Conservation (phyloP, 2,329 filamentous ascomycete genomes). For the Pseudogymnoascus pannorum region DNA sequence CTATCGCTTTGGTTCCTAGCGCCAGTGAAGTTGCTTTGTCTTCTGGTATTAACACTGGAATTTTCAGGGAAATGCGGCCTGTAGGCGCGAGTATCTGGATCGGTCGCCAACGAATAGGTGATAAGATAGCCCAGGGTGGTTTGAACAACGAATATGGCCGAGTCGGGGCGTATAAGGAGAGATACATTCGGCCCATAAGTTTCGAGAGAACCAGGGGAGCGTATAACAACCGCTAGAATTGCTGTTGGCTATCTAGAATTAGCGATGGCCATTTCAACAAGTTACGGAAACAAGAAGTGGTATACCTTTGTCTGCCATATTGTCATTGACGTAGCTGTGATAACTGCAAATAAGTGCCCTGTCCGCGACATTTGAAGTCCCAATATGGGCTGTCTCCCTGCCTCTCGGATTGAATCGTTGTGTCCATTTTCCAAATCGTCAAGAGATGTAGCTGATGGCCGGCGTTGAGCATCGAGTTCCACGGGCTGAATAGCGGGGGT, state of each 20-base stretch:
- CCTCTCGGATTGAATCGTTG: constrained; percentile 11
- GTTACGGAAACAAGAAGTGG: constrained; percentile 10
- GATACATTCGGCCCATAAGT: constrained; percentile 81
- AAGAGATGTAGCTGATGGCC: constrained; percentile 14
- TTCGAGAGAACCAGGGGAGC: constrained; percentile 70
- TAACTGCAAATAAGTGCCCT: constrained; percentile 79
- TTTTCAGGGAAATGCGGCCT: constrained; percentile 69
- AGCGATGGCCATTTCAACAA: background rate
- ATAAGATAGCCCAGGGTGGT: constrained; percentile 83
- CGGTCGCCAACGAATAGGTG: constrained; percentile 85
- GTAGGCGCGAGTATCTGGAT: constrained; percentile 76
- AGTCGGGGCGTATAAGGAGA: constrained; percentile 82
- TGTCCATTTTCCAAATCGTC: constrained; percentile 16
- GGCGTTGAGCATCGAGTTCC: constrained; percentile 42
- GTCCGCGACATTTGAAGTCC: constrained; percentile 70
- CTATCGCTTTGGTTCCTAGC: constrained; percentile 42
- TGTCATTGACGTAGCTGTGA: constrained; percentile 78
- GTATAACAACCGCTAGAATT: constrained; percentile 74
- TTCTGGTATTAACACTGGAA: constrained; percentile 54
- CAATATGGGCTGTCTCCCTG: constrained; percentile 57
- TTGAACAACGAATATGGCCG: constrained; percentile 83
- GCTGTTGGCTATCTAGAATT: constrained; percentile 63
- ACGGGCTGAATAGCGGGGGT: constrained; percentile 53
- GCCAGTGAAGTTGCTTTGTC: constrained; percentile 54
- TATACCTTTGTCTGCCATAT: constrained; percentile 92